These are phyloP conservation scores for Hypseocharis bilobata DNA, from an alignment of 441 rosid species.

Conservation along the genomic window DNA sequence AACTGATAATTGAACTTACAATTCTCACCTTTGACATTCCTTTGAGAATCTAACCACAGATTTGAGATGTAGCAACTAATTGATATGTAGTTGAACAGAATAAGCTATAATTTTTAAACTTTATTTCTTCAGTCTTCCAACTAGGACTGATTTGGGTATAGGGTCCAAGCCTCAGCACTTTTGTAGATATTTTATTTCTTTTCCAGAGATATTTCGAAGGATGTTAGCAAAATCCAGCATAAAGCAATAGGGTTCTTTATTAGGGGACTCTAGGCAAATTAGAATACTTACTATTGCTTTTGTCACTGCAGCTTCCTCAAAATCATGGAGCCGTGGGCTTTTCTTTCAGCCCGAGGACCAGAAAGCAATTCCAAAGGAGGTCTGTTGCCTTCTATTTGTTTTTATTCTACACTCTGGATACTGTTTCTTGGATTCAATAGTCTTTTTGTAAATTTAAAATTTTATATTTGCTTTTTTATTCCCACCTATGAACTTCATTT, in stretches of 20 bases:
- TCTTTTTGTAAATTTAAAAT: too few species aligned
- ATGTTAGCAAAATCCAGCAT: neutral
- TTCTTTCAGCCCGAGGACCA: constrained; percentile 45
- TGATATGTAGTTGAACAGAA: neutral
- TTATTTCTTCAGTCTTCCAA: neutral
- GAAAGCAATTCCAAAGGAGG: constrained; percentile 56
- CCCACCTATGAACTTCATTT: neutral
- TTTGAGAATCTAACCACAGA: neutral
- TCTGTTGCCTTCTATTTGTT: constrained; percentile 32
- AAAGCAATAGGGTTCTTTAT: neutral
- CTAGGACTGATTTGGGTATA: neutral
- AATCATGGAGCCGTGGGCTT: constrained; percentile 68
- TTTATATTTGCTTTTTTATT: neutral
- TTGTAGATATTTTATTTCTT: neutral
- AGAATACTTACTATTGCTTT: constrained; percentile 2
- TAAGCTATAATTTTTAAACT: neutral
- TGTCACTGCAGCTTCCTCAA: constrained; percentile 51
- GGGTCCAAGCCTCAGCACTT: neutral
- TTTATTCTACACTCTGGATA: too few species aligned
- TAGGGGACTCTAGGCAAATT: neutral
- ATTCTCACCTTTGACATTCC: neutral
- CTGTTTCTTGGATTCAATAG: neutral
- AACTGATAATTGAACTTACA: neutral
- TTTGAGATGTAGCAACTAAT: neutral
- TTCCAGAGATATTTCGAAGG: neutral